phyloP scores from a whole-genome alignment of 108 stramenopile genomes.

The Cyclotella baltica region DNA sequence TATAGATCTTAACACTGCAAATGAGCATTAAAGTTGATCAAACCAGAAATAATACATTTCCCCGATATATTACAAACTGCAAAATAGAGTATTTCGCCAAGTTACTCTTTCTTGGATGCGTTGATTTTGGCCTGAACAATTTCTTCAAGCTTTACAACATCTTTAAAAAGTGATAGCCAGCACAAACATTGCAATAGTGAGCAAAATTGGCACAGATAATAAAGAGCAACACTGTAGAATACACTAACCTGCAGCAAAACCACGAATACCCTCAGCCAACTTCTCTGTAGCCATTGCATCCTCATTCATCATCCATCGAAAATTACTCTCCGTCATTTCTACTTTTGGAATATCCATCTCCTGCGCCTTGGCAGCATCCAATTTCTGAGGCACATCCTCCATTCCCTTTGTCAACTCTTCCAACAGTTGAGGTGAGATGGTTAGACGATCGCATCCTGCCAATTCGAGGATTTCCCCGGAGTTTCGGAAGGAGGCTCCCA shows the following conservation, averaged over 20 bases:
- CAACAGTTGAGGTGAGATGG: conserved; percentile 83
- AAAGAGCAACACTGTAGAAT: no score
- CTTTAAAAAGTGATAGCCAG: conserved; percentile 43
- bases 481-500: conserved; percentile 98
- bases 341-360: conserved; percentile 81
- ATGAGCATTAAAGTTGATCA: not conserved
- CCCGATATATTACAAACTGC: no score
- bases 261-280: conserved; percentile 97
- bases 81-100: no score
- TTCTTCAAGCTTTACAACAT: conserved; percentile 94
- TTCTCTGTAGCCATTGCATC: conserved; percentile 99
- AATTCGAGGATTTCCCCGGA: conserved; percentile 86
- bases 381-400: conserved; percentile 58
- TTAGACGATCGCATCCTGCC: conserved; percentile 90
- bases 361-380: conserved; percentile 69
- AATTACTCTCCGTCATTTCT: conserved; percentile 85
- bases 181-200: no score
- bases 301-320: conserved; percentile 97
- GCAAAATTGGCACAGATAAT: no score
- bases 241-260: conserved; percentile 93
- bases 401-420: conserved; percentile 65
- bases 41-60: not conserved
- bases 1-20: not conserved
- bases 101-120: conserved; percentile 29
- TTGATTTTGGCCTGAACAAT: conserved; percentile 86